Base-by-base conservation (phyloP, 192 early-diverging fungal genomes). In the Thoreauomyces humboldtii region DNA sequence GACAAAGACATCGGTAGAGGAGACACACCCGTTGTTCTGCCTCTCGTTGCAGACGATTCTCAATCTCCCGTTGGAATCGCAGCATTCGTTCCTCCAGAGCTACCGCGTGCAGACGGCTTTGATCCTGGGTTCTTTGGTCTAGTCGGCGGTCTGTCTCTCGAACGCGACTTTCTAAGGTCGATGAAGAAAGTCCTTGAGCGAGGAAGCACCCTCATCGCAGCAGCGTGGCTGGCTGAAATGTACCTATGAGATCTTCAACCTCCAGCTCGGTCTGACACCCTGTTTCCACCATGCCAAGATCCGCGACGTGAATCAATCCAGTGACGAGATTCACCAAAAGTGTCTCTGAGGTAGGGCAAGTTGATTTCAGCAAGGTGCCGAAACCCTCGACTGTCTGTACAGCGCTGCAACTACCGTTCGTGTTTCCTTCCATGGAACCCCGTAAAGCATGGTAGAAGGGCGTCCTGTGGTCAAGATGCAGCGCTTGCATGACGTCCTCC, bases 251-350 rank as follows among this genome's bases (percentile, higher is more conserved):
- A 53, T 81, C 79, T 7, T 73, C 64, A 1, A 74, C 48, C 19
- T 75, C 74, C 48, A 73, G 32, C 12, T 75, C 59, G 4, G 79
- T 81, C 50, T 81, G 79, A 21, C 50, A 35, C 21, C 76, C 73
- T 24, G 72, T 67, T 53, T 77, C 73, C 7, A 57, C 24, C 0
- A 43, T 24, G 14, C 29, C 35, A 12, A 73, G 52, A 32, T 76
- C 71, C 4, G 63, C 67, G 31, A 76, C 46, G 25, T 52, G 70
- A 4, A 56, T 67, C 28, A 81, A 22, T 14, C 62, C 58, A 31
- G 50, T 52, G 21, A 81, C 22, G 7, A 77, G 50, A 44, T 68
- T 71, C 5, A 75, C 53, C 24, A 57, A 54, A 61, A 61, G 6
- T 37, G 52, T 34, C 59, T 37, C 37, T 35, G 48, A 61, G 33